A percentile compares a stretch with the other conserved stretches of the same genome.
These are phyloP conservation scores for Dictyophora rubrovolvata DNA, from an alignment of 768 basidiomycete species.

Conservation along the genomic window DNA sequence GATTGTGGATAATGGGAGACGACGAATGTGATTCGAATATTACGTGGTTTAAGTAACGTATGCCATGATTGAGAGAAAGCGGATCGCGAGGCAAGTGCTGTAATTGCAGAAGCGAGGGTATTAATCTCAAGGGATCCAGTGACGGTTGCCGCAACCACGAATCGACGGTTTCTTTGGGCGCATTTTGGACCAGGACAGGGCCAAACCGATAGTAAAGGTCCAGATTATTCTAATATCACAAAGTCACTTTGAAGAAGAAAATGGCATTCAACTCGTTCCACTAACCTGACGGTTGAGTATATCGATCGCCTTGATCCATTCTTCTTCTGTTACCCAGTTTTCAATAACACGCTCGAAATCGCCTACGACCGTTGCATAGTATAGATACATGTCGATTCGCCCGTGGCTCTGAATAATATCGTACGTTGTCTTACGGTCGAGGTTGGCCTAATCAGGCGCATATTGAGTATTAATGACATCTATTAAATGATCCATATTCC, in stretches of 20 bases:
- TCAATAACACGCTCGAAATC: slow-evolving; percentile 81
- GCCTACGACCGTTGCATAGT: slow-evolving; percentile 73
- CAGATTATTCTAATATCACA: slow-evolving; percentile 49
- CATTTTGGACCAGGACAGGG: slow-evolving; percentile 74
- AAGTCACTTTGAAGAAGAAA: neutral
- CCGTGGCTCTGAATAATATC: slow-evolving; percentile 93
- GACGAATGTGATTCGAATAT: slow-evolving; percentile 74
- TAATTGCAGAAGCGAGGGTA: slow-evolving; percentile 79
- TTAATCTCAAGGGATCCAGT: slow-evolving; percentile 73
- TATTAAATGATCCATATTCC: neutral
- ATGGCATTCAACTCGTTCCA: slow-evolving; percentile 11
- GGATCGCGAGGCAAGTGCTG: slow-evolving; percentile 68
- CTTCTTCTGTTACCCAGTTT: slow-evolving; percentile 86
- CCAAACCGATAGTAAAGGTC: slow-evolving; percentile 92
- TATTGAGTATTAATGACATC: too few species aligned
- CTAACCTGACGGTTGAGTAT: slow-evolving; percentile 79
- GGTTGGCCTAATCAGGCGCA: slow-evolving; percentile 47
- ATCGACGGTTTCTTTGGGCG: slow-evolving; percentile 85
- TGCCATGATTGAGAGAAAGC: slow-evolving; percentile 71
- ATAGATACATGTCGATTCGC: slow-evolving; percentile 82
- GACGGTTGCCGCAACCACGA: slow-evolving; percentile 79
- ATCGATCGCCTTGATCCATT: slow-evolving; percentile 86
- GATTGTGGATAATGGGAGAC: slow-evolving; percentile 85
- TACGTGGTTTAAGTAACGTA: slow-evolving; percentile 79
- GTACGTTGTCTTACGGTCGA: slow-evolving; percentile 79